Conservation (phyloP, 306 rosid genomes). For the Spatholobus suberectus region DNA sequence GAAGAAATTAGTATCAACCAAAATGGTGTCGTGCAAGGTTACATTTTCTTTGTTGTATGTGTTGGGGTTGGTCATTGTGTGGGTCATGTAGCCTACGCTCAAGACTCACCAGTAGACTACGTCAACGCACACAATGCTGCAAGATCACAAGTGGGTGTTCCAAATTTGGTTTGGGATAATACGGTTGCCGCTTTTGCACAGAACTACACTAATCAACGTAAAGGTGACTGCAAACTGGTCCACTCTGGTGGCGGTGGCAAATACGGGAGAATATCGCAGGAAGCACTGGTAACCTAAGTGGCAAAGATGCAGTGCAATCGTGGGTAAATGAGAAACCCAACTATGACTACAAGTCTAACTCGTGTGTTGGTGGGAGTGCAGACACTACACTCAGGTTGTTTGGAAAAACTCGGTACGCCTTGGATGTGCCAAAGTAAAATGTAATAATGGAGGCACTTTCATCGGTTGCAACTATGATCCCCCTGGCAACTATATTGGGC, state of each 20-base stretch:
- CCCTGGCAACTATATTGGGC: constrained; percentile 46
- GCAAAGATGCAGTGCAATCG: constrained; percentile 24
- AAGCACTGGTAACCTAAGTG: constrained; percentile 8
- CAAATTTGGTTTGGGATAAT: constrained; percentile 38
- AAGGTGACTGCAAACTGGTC: constrained; percentile 24
- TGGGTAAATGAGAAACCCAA: constrained; percentile 50
- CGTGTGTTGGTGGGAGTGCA: constrained; percentile 46
- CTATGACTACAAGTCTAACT: constrained; percentile 45
- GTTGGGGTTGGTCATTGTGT: not conserved
- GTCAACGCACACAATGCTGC: constrained; percentile 47
- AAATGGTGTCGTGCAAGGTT: not conserved
- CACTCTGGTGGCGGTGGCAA: constrained; percentile 41
- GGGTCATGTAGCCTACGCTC: constrained; percentile 22
- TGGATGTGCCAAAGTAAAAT: constrained; percentile 62
- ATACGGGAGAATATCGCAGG: constrained; percentile 36
- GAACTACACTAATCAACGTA: constrained; percentile 37
- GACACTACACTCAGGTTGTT: constrained; percentile 60
- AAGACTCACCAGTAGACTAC: constrained; percentile 41
- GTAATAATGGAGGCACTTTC: constrained; percentile 45
- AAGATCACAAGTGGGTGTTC: constrained; percentile 41
- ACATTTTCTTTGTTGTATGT: not conserved
- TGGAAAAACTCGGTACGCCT: constrained; percentile 48
- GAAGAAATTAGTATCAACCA: not conserved
- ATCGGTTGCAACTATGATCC: constrained; percentile 57
- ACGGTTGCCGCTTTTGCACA: constrained; percentile 40